Conservation (phyloP, 208 protist species). For the Trypanosoma avium region DNA sequence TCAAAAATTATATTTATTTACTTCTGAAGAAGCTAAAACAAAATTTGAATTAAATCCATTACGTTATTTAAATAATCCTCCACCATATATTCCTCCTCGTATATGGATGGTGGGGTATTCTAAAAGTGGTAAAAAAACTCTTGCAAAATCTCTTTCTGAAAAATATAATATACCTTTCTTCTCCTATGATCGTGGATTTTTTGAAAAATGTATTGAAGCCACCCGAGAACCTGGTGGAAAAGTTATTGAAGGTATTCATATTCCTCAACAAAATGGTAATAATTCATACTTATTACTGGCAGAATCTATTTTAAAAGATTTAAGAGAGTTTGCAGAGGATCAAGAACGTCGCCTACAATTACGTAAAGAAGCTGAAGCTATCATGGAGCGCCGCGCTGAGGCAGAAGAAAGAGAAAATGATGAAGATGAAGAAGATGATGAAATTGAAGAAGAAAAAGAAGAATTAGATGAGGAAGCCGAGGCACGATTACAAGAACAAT, state of each 20-base stretch:
- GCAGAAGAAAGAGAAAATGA: slow-evolving; percentile 31
- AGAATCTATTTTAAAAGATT: slow-evolving; percentile 44
- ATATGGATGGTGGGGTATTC: slow-evolving; percentile 78
- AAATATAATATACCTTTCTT: slow-evolving; percentile 73
- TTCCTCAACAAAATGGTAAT: slow-evolving; percentile 37
- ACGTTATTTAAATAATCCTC: slow-evolving; percentile 48
- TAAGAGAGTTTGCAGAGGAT: slow-evolving; percentile 56
- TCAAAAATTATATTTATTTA: slow-evolving; percentile 76
- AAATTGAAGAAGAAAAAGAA: slow-evolving; percentile 51
- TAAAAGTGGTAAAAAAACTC: slow-evolving; percentile 69
- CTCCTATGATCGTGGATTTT: slow-evolving; percentile 65
- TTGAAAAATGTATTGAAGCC: slow-evolving; percentile 74
- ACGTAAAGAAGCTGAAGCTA: slow-evolving; percentile 51
- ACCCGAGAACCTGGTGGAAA: slow-evolving; percentile 48
- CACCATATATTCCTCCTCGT: slow-evolving; percentile 60
- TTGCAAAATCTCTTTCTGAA: slow-evolving; percentile 50
- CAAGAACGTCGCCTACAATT: slow-evolving; percentile 57
- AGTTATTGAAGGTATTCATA: slow-evolving; percentile 58
- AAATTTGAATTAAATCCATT: slow-evolving; percentile 73
- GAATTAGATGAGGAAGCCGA: slow-evolving; percentile 72
- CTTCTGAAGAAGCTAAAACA: slow-evolving; percentile 46
- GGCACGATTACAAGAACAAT: slow-evolving; percentile 55
- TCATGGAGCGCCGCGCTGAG: slow-evolving; percentile 57
- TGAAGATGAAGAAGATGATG: slow-evolving; percentile 35
- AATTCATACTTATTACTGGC: slow-evolving; percentile 56